Evolutionary conservation across 495 filamentous ascomycete genomes (phyloP).

Genomic region (Talaromyces wortmannii): DNA sequence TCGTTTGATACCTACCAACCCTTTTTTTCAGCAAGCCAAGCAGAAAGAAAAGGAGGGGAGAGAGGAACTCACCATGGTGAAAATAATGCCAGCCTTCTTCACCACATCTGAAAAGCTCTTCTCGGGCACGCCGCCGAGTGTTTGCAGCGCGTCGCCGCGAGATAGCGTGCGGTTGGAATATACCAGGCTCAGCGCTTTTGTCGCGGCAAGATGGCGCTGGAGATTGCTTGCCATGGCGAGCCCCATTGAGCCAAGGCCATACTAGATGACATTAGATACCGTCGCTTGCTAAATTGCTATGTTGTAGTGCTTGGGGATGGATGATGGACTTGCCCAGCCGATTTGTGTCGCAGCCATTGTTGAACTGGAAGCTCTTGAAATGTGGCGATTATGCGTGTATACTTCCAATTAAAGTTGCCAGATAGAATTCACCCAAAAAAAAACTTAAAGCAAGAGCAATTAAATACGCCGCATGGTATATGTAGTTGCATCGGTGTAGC

Average conservation of each 20-base stretch:
- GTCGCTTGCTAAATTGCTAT: not conserved
- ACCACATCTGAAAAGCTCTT: constrained; percentile 28
- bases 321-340: constrained; percentile 3
- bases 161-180: constrained; percentile 40
- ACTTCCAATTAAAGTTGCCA: not conserved
- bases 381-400: not conserved
- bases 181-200: constrained; percentile 26
- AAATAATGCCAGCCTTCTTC: constrained; percentile 32
- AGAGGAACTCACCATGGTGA: constrained; percentile 30
- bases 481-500: not conserved
- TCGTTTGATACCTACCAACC: constrained; percentile 31
- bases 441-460: too few species aligned
- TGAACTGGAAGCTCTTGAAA: not conserved
- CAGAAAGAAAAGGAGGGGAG: not conserved
- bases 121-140: constrained; percentile 27
- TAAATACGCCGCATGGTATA: not conserved
- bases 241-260: constrained; percentile 42
- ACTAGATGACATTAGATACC: constrained; percentile 13
- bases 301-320: not conserved
- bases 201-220: constrained; percentile 33
- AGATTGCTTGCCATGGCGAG: constrained; percentile 44
- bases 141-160: constrained; percentile 27
- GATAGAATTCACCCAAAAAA: too few species aligned
- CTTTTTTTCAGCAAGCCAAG: not conserved
- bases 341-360: constrained; percentile 1